These are phyloP conservation scores for Cystobasidium ongulense DNA, from an alignment of 768 basidiomycete genomes.

Conservation along the genomic window DNA sequence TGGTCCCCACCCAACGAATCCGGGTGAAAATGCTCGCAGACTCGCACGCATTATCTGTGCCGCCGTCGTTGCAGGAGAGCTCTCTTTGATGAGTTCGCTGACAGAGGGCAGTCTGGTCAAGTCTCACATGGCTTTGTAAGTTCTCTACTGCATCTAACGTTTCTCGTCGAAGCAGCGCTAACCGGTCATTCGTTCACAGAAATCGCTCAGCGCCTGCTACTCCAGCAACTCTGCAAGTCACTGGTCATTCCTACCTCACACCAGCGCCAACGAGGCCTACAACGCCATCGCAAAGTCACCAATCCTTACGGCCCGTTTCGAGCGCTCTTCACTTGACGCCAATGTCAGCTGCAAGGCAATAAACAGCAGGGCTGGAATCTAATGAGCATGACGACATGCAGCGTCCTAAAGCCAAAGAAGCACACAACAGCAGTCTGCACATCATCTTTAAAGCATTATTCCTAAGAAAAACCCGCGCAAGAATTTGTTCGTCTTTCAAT, in stretches of 20 bases:
- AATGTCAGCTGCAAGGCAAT: not conserved
- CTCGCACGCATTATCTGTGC: conserved; percentile 84
- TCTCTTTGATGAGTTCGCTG: conserved; percentile 80
- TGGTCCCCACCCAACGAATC: conserved; percentile 75
- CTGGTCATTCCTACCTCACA: conserved; percentile 25
- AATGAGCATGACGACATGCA: not conserved
- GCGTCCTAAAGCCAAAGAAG: not conserved
- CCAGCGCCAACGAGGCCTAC: conserved; percentile 31
- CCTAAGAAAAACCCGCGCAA: too few species aligned
- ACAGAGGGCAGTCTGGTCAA: conserved; percentile 91
- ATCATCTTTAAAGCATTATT: too few species aligned
- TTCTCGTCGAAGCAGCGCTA: not conserved
- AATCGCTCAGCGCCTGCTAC: conserved; percentile 78
- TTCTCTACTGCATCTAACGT: not conserved
- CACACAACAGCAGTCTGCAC: not conserved
- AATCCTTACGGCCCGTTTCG: not conserved
- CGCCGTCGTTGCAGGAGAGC: conserved; percentile 94
- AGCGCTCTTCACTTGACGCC: not conserved
- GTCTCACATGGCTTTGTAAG: conserved; percentile 33
- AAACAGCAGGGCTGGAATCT: not conserved
- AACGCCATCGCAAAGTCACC: conserved; percentile 13
- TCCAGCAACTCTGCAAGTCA: conserved; percentile 46
- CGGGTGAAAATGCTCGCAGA: conserved; percentile 79
- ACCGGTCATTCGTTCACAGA: conserved; percentile 27
- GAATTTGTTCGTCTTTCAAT: too few species aligned